These are phyloP conservation scores for Trichosporon sp. DNA, from an alignment of 1,284 basidiomycete genomes.

Conservation along the genomic window DNA sequence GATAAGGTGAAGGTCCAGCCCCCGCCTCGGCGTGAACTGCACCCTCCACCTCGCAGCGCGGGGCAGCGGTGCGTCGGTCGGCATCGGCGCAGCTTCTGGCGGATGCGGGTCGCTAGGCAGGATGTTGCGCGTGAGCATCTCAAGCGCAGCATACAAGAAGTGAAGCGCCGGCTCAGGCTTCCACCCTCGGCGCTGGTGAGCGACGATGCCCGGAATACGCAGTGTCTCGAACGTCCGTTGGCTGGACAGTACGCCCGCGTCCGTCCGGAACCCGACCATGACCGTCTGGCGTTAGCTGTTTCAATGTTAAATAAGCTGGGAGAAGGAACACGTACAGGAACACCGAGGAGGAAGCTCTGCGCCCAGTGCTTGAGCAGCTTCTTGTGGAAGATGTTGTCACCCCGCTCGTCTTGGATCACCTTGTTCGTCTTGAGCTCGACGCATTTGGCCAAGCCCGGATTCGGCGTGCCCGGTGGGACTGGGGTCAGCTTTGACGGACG, in stretches of 20 bases:
- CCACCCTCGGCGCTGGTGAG: constrained; percentile 24
- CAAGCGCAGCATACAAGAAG: constrained; percentile 35
- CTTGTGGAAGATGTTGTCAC: constrained; percentile 77
- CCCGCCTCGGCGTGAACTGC: constrained; percentile 36
- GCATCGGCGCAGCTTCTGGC: background rate
- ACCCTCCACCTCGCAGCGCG: constrained; percentile 36
- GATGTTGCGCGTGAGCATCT: constrained; percentile 28
- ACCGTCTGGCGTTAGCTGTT: constrained; percentile 60
- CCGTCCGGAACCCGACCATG: constrained; percentile 85
- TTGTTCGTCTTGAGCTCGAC: constrained; percentile 93
- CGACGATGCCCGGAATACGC: constrained; percentile 53
- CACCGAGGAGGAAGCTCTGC: constrained; percentile 86
- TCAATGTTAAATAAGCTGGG: background rate
- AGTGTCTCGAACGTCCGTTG: constrained; percentile 66
- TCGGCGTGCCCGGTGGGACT: constrained; percentile 22
- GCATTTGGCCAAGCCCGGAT: constrained; percentile 50
- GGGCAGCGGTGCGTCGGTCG: constrained; percentile 21
- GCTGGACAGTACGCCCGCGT: constrained; percentile 60
- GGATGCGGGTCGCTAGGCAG: constrained; percentile 32
- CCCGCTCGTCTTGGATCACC: constrained; percentile 61
- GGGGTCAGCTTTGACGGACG: constrained; percentile 1
- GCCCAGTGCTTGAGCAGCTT: constrained; percentile 94
- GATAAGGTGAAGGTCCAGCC: constrained; percentile 34
- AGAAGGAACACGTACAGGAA: constrained; percentile 59
- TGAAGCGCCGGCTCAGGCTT: constrained; percentile 30